Evolutionary conservation across 1,284 basidiomycete species (phyloP), one percentile per base, ranked within the genome.

Genomic region (Mycosarcoma mackinlayi): DNA sequence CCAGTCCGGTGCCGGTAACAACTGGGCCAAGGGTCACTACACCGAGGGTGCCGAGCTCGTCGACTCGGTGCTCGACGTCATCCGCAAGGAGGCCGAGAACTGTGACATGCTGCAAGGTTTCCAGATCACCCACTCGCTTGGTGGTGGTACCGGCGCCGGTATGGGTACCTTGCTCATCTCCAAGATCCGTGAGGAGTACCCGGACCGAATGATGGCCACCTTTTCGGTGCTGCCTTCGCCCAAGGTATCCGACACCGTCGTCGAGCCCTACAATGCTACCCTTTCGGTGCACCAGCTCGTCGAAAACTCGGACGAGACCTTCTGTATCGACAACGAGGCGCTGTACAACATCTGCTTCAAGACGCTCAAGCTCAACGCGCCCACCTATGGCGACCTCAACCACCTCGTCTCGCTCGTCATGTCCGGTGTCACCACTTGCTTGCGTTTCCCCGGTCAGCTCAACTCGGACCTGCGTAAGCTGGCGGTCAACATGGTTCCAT

Each of bases 381-480:
- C 80, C 58, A 74, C 70, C 42, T 80, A 82, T 71, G 76, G 69
- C 18, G 62, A 64, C 57, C 65, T 75, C 56, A 79, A 78, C 67
- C 31, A 91, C 89, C 84, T 92, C 33, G 88, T 93, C 42, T 86
- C 91, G 8, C 89, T 88, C 82, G 92, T 92, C 40, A 93, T 95
- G 92, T 92, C 91, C 65, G 93, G 93, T 66, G 88, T 92, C 35
- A 92, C 91, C 79, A 94, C 93, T 2, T 92, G 90, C 80, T 85
- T 95, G 65, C 91, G 93, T 40, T 94, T 96, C 88, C 93, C 94
- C 30, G 94, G 94, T 52, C 92, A 94, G 83, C 86, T 95, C 62
- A 96, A 96, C 83, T 93, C 93, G 53, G 94, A 98, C 83, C 86
- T 97, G 53, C 89, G 94, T 66, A 97, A 97, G 84, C 88, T 98